Percentiles rank a stretch among this genome's conserved stretches.
Conservation (phyloP, 192 early-diverging fungal species). For the Linnemannia elongata region DNA sequence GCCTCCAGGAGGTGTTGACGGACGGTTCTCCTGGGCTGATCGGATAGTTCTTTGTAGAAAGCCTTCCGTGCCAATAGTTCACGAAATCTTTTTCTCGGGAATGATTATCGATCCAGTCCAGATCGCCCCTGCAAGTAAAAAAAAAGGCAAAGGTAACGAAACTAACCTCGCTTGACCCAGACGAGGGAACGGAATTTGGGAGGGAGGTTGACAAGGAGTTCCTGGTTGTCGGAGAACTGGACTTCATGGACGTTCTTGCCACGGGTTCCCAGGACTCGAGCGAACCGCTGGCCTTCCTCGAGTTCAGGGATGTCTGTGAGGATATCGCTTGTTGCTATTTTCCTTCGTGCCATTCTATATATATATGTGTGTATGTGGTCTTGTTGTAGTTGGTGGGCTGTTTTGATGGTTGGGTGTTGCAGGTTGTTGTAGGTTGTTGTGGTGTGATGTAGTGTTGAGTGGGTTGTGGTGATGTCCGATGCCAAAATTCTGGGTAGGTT, state of each 20-base stretch:
- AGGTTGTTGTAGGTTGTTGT: neutral
- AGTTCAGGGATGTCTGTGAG: conserved; percentile 44
- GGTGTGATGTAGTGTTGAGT: neutral
- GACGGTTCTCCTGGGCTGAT: too few relatives aligned
- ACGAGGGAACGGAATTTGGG: conserved; percentile 84
- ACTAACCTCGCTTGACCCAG: conserved; percentile 85
- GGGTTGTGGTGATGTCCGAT: neutral
- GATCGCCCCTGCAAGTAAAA: neutral
- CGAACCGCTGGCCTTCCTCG: conserved; percentile 63
- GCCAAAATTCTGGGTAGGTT: neutral
- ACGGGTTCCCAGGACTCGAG: conserved; percentile 72
- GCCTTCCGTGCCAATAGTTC: too few relatives aligned
- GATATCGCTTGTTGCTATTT: conserved; percentile 50
- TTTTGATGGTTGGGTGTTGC: neutral
- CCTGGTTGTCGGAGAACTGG: conserved; percentile 63
- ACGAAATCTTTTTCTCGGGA: too few relatives aligned
- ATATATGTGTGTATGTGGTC: neutral
- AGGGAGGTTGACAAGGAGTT: conserved; percentile 78
- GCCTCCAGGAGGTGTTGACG: too few relatives aligned
- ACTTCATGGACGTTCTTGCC: conserved; percentile 84
- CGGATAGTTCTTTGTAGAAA: too few relatives aligned
- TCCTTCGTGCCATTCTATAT: conserved; percentile 49
- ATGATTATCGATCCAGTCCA: too few relatives aligned
- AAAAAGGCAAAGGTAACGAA: neutral
- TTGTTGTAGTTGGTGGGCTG: neutral